These are phyloP conservation scores for Ascochyta lentis DNA, from an alignment of 2,329 filamentous ascomycete species.

Conservation along the genomic window DNA sequence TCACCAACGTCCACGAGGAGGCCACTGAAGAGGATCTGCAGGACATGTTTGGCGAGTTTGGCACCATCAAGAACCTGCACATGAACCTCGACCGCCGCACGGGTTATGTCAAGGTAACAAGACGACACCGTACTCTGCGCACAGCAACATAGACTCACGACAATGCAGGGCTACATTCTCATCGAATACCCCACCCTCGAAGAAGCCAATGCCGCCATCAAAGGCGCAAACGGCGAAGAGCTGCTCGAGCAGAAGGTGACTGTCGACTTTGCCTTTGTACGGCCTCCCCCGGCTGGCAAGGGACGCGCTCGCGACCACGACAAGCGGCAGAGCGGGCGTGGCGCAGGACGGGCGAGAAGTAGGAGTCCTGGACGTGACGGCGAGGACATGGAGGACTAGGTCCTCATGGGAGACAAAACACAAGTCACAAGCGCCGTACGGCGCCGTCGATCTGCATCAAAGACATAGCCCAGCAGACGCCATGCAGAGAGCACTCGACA, in stretches of 20 bases:
- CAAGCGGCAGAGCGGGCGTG: slow-evolving; percentile 39
- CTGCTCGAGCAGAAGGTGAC: slow-evolving; percentile 80
- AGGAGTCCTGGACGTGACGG: slow-evolving; percentile 52
- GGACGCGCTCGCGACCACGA: slow-evolving; percentile 45
- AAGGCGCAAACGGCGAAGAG: slow-evolving; percentile 77
- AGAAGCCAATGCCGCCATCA: slow-evolving; percentile 82
- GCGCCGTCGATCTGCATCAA: neutral
- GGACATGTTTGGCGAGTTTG: slow-evolving; percentile 82
- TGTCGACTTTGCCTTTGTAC: slow-evolving; percentile 86
- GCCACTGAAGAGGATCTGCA: slow-evolving; percentile 83
- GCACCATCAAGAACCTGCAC: slow-evolving; percentile 87
- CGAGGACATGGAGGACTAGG: slow-evolving; percentile 42
- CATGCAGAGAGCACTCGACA: neutral
- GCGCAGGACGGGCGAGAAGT: slow-evolving; percentile 49
- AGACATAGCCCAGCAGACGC: neutral
- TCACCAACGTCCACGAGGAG: slow-evolving; percentile 87
- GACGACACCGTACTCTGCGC: neutral
- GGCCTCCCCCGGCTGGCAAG: slow-evolving; percentile 70
- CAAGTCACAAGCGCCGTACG: neutral
- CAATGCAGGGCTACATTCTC: slow-evolving; percentile 75
- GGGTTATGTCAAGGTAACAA: slow-evolving; percentile 80
- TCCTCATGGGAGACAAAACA: neutral
- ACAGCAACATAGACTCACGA: slow-evolving; percentile 8
- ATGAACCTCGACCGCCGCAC: slow-evolving; percentile 82
- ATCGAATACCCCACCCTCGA: slow-evolving; percentile 83